Evolutionary conservation across 2,329 filamentous ascomycete genomes (phyloP), one percentile per base, ranked within the genome.

Genomic region (Fusarium paranaense): DNA sequence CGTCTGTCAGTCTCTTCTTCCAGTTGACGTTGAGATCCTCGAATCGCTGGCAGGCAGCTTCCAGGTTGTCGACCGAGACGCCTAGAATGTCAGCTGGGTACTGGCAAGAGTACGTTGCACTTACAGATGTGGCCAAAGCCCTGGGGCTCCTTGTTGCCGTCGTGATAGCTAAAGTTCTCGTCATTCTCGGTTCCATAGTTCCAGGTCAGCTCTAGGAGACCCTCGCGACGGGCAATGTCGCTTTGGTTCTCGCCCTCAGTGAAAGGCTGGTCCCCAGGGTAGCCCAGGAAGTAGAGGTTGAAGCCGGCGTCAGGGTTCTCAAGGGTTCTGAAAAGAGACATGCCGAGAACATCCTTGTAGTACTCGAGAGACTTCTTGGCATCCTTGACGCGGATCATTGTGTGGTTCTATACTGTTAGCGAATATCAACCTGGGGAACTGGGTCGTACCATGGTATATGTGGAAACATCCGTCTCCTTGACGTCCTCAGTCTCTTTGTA

Each of bases 1-100:
- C 96, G 73, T 98, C 96, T 2, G 94, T 97, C 71, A 98, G 88
- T 74, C 94, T 89, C 91, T 98, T 98, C 91, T 98, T 98, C 94
- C 95, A 99, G 83, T 89, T 92, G 64, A 96, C 93, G 7, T 92
- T 90, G 80, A 94, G 86, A 64, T 91, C 90, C 81, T 98, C 97
- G 77, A 98, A 95, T 16, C 95, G 90, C 80, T 92, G 85, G 84
- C 96, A 98, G 11, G 97, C 95, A 9, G 93, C 93, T 62, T 97
- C 92, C n/a, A 98, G 81, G 80, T 97, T 91, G 80, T 98, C 96
- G 14, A 98, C 95, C 2, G 92, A 88, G 62, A 98, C 86, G 80
- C 91, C 91, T 93, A 60, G n/a, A 8, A 9, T 25, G 62, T 82
- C 33, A 82, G 78, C 66, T 13, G 33, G 50, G 33, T 30, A n/a